Percentiles rank a stretch among this genome's conserved stretches.
Evolutionary conservation across 2,329 filamentous ascomycete genomes (phyloP).

Genomic region (Phaeosphaeriaceae sp.): DNA sequence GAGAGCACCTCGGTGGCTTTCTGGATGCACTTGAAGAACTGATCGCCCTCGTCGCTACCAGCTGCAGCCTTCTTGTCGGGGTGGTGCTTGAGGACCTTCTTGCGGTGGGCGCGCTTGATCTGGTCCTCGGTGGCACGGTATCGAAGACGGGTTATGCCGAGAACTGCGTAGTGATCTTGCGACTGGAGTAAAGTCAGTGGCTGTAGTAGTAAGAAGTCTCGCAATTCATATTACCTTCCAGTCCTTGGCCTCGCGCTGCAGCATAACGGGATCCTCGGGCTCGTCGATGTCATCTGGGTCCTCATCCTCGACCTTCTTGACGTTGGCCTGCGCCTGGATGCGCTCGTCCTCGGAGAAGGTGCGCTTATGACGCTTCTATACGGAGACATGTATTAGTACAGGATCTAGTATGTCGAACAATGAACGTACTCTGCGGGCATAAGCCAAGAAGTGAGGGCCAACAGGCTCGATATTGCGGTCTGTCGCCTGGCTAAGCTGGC

Average conservation of each 20-base stretch:
- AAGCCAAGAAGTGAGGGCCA: constrained; percentile 95
- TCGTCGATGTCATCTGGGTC: constrained; percentile 93
- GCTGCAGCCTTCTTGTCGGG: constrained; percentile 97
- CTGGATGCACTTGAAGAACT: constrained; percentile 99
- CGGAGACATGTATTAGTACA: constrained; percentile 19
- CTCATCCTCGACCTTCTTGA: constrained; percentile 93
- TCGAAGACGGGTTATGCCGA: constrained; percentile 91
- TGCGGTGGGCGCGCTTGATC: constrained; percentile 98
- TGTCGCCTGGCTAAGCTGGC: constrained; percentile 76
- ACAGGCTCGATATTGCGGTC: constrained; percentile 94
- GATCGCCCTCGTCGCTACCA: constrained; percentile 88
- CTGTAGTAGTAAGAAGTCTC: too few species aligned
- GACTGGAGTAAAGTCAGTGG: constrained; percentile 49
- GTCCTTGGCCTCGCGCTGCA: constrained; percentile 94
- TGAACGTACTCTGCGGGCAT: constrained; percentile 81
- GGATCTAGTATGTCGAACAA: neutral
- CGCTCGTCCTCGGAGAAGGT: constrained; percentile 99
- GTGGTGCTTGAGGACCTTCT: constrained; percentile 99
- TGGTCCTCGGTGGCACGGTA: constrained; percentile 94
- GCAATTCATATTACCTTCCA: constrained; percentile 89
- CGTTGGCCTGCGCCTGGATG: constrained; percentile 92
- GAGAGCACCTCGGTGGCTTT: constrained; percentile 94
- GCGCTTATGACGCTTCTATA: constrained; percentile 82
- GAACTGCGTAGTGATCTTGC: constrained; percentile 98
- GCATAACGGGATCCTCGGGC: constrained; percentile 89